These are phyloP conservation scores for Candida odintsovae DNA, from an alignment of 805 yeast genomes.

Conservation along the genomic window DNA sequence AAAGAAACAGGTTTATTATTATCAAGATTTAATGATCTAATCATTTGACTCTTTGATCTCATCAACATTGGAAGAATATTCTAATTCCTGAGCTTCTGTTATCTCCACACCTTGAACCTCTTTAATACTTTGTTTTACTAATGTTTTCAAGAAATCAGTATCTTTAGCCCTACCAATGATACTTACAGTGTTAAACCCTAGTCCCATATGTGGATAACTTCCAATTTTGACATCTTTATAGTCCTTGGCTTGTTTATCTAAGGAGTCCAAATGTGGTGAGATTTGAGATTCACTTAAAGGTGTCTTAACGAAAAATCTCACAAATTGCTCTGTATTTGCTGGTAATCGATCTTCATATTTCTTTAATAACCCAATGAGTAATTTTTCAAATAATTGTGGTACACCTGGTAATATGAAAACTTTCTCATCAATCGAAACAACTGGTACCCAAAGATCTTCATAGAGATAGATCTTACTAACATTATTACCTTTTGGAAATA, in stretches of 20 bases:
- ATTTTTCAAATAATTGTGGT: conserved; percentile 60
- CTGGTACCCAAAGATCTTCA: conserved; percentile 76
- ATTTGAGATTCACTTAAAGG: conserved; percentile 54
- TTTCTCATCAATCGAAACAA: conserved; percentile 59
- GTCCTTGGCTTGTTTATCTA: conserved; percentile 39
- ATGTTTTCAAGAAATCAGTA: conserved; percentile 30
- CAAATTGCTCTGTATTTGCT: conserved; percentile 20
- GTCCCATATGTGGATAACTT: conserved; percentile 74
- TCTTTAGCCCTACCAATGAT: conserved; percentile 53
- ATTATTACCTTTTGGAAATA: conserved; percentile 45
- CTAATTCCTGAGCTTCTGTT: conserved; percentile 1
- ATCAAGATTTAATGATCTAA: too few species aligned
- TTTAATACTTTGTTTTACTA: conserved; percentile 42
- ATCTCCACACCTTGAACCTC: conserved; percentile 54
- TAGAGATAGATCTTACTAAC: conserved; percentile 43
- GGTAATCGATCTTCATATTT: conserved; percentile 16
- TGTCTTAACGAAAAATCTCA: conserved; percentile 60
- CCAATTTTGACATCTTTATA: conserved; percentile 58
- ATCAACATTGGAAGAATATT: neutral
- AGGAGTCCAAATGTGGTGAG: conserved; percentile 52
- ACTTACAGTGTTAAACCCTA: conserved; percentile 64
- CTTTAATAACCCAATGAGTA: conserved; percentile 42
- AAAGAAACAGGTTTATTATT: too few species aligned
- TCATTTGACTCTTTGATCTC: neutral
- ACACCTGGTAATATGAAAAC: conserved; percentile 80